Conservation (phyloP, 495 filamentous ascomycete genomes). For the Trichoderma gamsii region DNA sequence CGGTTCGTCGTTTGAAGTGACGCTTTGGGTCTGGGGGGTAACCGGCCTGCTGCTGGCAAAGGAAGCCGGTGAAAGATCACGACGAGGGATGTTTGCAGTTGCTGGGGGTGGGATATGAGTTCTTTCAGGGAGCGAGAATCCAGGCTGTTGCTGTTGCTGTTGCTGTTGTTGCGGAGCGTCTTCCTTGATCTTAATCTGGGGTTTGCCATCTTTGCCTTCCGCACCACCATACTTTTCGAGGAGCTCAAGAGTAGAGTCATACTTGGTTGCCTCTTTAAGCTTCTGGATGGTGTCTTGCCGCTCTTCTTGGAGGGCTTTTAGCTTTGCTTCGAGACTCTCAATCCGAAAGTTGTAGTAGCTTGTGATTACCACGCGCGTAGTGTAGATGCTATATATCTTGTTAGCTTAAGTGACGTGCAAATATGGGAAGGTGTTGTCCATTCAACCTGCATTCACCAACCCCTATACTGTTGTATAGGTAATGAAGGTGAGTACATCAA, state of each 20-base stretch:
- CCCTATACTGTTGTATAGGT: no score
- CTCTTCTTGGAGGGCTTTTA: conserved; percentile 69
- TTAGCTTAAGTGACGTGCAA: no score
- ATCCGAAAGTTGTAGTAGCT: conserved; percentile 80
- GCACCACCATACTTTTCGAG: conserved; percentile 87
- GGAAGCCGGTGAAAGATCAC: conserved; percentile 11
- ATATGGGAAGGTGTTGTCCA: no score
- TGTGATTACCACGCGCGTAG: conserved; percentile 51
- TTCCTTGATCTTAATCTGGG: conserved; percentile 27
- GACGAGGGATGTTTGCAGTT: conserved; percentile 71
- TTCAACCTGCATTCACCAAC: no score
- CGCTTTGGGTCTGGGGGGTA: conserved; percentile 18
- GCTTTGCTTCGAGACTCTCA: conserved; percentile 53
- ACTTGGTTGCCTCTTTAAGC: conserved; percentile 89
- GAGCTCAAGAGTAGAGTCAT: conserved; percentile 86
- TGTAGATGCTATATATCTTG: conserved; percentile 54
- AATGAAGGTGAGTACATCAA: no score
- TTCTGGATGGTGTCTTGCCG: conserved; percentile 83
- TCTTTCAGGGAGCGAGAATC: conserved; percentile 26
- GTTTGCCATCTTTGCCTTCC: conserved; percentile 41
- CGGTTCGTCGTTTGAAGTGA: conserved; percentile 35
- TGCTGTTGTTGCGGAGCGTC: conserved; percentile 20
- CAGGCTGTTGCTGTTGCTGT: conserved; percentile 8
- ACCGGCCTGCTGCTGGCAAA: conserved; percentile 22
- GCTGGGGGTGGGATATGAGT: conserved; percentile 67